phyloP scores from a whole-genome alignment of 306 rosid species.

The Astragalus glycyphyllos region DNA sequence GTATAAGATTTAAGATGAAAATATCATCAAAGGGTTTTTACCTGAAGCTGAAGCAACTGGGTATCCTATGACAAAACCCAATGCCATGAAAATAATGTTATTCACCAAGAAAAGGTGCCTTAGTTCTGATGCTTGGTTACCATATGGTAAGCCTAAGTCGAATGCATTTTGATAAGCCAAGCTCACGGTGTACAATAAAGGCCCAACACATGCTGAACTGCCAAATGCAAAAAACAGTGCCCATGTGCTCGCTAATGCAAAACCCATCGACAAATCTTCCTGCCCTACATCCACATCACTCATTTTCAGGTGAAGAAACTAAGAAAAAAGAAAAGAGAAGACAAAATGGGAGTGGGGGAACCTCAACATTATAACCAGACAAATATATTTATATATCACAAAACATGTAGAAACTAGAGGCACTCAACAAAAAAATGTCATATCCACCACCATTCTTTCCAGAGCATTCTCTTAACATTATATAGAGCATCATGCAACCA shows the following conservation, averaged over 20 bases:
- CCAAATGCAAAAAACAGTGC: slow-evolving; percentile 69
- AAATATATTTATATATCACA: not conserved
- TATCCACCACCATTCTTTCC: not conserved
- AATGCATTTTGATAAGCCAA: slow-evolving; percentile 65
- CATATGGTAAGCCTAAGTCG: slow-evolving; percentile 52
- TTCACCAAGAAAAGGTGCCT: slow-evolving; percentile 59
- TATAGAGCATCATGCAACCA: slow-evolving; percentile 5
- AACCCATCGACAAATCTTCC: slow-evolving; percentile 92
- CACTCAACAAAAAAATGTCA: not conserved
- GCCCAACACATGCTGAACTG: slow-evolving; percentile 65
- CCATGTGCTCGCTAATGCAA: slow-evolving; percentile 87
- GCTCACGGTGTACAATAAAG: slow-evolving; percentile 58
- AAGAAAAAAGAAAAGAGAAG: not conserved
- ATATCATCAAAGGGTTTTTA: slow-evolving; percentile 37
- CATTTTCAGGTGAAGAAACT: slow-evolving; percentile 61
- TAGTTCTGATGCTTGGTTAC: slow-evolving; percentile 51
- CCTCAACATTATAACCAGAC: slow-evolving; percentile 34
- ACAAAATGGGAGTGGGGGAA: not conserved
- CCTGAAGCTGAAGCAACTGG: slow-evolving; percentile 88
- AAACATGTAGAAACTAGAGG: slow-evolving; percentile 21
- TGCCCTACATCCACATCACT: slow-evolving; percentile 98
- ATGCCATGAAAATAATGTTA: slow-evolving; percentile 52
- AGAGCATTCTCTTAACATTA: not conserved
- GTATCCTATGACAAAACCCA: slow-evolving; percentile 44
- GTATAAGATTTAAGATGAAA: not conserved